Conservation (phyloP, 768 basidiomycete species). For the Imleria badia region DNA sequence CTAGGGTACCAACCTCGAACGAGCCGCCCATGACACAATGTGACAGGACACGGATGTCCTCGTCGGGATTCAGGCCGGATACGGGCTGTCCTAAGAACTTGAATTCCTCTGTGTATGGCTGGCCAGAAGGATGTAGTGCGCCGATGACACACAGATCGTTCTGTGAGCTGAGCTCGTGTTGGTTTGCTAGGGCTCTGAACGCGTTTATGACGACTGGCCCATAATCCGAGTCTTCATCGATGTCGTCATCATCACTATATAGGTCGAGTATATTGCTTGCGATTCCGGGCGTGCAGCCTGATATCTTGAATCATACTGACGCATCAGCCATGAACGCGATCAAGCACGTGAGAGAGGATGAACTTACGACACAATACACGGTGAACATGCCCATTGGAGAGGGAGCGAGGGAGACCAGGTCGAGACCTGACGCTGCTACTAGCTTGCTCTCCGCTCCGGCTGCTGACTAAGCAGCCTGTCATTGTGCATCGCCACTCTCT, state of each 20-base stretch:
- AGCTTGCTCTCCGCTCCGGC: too few relatives aligned
- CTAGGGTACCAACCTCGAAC: background rate
- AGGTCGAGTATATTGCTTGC: background rate
- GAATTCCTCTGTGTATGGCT: background rate
- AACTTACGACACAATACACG: background rate
- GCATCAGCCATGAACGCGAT: too few relatives aligned
- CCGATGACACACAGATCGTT: background rate
- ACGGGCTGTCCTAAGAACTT: too few relatives aligned
- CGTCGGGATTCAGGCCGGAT: background rate
- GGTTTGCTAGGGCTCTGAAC: background rate
- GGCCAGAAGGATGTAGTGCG: background rate
- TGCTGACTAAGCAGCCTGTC: too few relatives aligned
- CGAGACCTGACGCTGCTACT: too few relatives aligned
- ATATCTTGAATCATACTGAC: background rate
- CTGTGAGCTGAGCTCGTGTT: background rate
- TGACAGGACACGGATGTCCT: background rate
- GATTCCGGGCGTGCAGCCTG: background rate
- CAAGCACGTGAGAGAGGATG: too few relatives aligned
- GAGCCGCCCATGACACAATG: background rate
- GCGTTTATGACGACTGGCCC: background rate
- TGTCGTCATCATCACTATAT: too few relatives aligned
- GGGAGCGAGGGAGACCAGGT: too few relatives aligned
- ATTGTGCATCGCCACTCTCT: too few relatives aligned
- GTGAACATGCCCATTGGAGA: background rate
- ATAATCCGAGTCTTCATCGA: too few relatives aligned